Evolutionary conservation across 2,329 filamentous ascomycete genomes (phyloP).

Genomic region (Gaeumannomyces tritici): DNA sequence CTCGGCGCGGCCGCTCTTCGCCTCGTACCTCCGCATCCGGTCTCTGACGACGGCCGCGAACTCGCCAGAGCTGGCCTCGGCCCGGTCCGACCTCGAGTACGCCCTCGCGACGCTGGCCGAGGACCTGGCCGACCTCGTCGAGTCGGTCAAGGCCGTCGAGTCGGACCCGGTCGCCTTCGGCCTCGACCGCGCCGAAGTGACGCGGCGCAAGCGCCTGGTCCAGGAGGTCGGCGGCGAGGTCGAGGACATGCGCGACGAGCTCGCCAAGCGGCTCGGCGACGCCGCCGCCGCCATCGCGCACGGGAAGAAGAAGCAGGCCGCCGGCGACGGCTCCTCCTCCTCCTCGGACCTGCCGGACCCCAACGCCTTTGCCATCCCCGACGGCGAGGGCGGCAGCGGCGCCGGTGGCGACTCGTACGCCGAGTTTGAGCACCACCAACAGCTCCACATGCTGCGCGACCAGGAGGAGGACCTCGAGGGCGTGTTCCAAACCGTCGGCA

Average conservation of each 20-base stretch:
- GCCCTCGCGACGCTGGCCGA: constrained; percentile 62
- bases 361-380: constrained; percentile 48
- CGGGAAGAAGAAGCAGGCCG: constrained; percentile 17
- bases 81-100: constrained; percentile 56
- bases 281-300: constrained; percentile 16
- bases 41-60: constrained; percentile 63
- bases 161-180: constrained; percentile 80
- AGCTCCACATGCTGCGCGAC: constrained; percentile 84
- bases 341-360: constrained; percentile 38
- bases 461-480: constrained; percentile 90
- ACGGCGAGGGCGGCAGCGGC: constrained; percentile 31
- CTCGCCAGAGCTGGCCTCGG: constrained; percentile 79
- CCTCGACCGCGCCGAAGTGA: constrained; percentile 72
- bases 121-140: constrained; percentile 81
- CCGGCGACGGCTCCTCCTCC: too few relatives aligned
- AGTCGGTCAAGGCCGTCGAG: constrained; percentile 80
- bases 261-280: constrained; percentile 48
- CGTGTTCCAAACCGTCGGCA: constrained; percentile 88
- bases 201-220: constrained; percentile 70
- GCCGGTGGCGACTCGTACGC: constrained; percentile 49
- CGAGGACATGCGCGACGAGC: constrained; percentile 78
- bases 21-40: constrained; percentile 91
- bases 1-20: constrained; percentile 76
- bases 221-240: constrained; percentile 84
- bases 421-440: constrained; percentile 83